Base-by-base conservation (phyloP, 495 filamentous ascomycete genomes). In the Aspergillus sclerotiicarbonarius region DNA sequence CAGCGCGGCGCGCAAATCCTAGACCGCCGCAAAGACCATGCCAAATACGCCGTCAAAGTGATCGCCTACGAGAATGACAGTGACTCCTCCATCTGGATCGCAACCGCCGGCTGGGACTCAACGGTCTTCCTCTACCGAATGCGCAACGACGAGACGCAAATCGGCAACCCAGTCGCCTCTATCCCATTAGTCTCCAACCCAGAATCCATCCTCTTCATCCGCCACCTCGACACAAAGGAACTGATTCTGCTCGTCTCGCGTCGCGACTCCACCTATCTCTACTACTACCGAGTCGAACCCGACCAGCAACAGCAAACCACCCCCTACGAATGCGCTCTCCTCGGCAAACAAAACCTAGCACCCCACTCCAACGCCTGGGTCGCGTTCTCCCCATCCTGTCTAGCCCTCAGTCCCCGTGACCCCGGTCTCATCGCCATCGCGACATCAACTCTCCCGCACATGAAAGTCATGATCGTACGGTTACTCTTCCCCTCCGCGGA, bases 101-200 rank as follows among this genome's bases (percentile, higher is more conserved):
- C 83, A 2, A 89, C 84, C 8, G 85, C 85, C 7, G 84, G 84
- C 4, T 90, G 87, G 83, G 87, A 90, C 62, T 65, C 76, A 6
- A 84, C 76, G 51, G 71, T 90, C 39, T 63, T 76, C 31, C 47
- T 88, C 19, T 88, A 89, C 64, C 55, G 32, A 15, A 32, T 74
- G 41, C 47, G 46, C 25, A 59, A 52, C 12, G 64, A 51, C 15
- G 51, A 31, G 31, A 44, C 51, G 3, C 51, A 51, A 9, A 66
- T 80, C 16, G 69, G 71, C 37, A 53, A 69, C 4, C 82, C 81
- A 0, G 65, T 84, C 32, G 79, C 78, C 18, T 68, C 62, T 4
- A 74, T 87, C 39, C 71, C 66, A 7, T 62, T 86, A n/a, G 57
- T 74, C 5, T 80, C 82, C 0, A 85, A 86, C 56, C 87, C 87